A percentile compares a stretch with the other conserved stretches of the same genome.
Conservation (phyloP, 257 asterid species). For the Nicotiana paniculata region DNA sequence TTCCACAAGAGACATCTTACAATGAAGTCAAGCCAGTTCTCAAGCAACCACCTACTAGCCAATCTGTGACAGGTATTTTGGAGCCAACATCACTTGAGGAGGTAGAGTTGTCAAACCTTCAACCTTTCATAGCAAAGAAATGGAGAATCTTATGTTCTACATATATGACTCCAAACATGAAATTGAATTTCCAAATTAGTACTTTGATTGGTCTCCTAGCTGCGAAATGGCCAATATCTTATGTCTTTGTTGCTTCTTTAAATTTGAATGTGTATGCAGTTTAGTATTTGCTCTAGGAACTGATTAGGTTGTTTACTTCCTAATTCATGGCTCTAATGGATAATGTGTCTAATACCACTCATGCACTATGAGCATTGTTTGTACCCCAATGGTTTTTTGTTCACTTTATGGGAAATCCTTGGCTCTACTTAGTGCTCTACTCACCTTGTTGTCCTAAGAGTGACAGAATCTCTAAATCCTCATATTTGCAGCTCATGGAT, state of each 20-base stretch:
- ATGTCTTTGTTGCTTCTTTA: not conserved
- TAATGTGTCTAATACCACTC: not conserved
- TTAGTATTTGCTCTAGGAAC: not conserved
- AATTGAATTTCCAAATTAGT: not conserved
- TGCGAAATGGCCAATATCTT: not conserved
- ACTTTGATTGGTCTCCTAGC: not conserved
- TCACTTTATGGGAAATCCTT: not conserved
- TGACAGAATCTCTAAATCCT: not conserved
- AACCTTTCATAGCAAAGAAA: not conserved
- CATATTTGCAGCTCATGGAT: not conserved
- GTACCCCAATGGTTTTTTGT: not conserved
- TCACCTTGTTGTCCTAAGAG: not conserved
- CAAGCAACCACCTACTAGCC: constrained; percentile 78
- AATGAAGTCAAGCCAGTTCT: constrained; percentile 34
- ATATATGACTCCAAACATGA: not conserved
- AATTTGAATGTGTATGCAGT: not conserved
- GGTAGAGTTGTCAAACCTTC: constrained; percentile 34
- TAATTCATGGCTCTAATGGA: not conserved
- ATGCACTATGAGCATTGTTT: not conserved
- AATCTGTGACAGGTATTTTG: constrained; percentile 65
- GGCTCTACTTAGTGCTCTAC: not conserved
- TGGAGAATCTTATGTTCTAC: not conserved
- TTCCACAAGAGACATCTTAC: constrained; percentile 24
- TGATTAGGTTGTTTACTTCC: constrained; percentile 3
- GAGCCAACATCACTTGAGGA: constrained; percentile 75